A percentile compares a stretch with the other conserved stretches of the same genome.
phyloP scores from a whole-genome alignment of 2,329 filamentous ascomycete species.

The Arthrobotrys sinensis region DNA sequence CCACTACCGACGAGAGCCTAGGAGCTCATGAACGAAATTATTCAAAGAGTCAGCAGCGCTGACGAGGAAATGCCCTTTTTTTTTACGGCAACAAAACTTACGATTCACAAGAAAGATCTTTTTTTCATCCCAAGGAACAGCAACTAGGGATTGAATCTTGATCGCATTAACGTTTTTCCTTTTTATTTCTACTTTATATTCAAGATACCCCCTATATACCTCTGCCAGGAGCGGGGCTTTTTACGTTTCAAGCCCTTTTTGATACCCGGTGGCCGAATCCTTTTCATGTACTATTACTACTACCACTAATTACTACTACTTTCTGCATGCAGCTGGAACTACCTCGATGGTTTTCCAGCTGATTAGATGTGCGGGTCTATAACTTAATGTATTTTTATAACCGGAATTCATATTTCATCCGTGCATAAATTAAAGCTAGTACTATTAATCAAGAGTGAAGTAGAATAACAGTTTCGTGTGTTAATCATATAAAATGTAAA shows the following conservation, averaged over 20 bases:
- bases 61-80: not conserved
- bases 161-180: slow-evolving; percentile 18
- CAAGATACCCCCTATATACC: slow-evolving; percentile 34
- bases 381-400: slow-evolving; percentile 29
- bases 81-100: slow-evolving; percentile 9
- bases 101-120: slow-evolving; percentile 21
- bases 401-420: not conserved
- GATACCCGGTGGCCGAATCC: slow-evolving; percentile 33
- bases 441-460: too few species aligned
- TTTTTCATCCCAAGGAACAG: slow-evolving; percentile 3
- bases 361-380: not conserved
- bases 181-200: slow-evolving; percentile 20
- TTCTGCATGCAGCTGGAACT: not conserved
- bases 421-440: too few species aligned
- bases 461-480: too few species aligned
- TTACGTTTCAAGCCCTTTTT: slow-evolving; percentile 23
- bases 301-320: not conserved
- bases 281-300: slow-evolving; percentile 20
- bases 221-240: slow-evolving; percentile 26
- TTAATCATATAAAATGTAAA: too few species aligned
- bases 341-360: not conserved
- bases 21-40: not conserved
- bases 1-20: not conserved
- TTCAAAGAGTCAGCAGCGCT: slow-evolving; percentile 17
- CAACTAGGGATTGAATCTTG: not conserved